Percentiles rank a stretch among this genome's conserved stretches.
Evolutionary conservation across 345 rosid genomes (phyloP).

Genomic region (Eucalyptus rudis): DNA sequence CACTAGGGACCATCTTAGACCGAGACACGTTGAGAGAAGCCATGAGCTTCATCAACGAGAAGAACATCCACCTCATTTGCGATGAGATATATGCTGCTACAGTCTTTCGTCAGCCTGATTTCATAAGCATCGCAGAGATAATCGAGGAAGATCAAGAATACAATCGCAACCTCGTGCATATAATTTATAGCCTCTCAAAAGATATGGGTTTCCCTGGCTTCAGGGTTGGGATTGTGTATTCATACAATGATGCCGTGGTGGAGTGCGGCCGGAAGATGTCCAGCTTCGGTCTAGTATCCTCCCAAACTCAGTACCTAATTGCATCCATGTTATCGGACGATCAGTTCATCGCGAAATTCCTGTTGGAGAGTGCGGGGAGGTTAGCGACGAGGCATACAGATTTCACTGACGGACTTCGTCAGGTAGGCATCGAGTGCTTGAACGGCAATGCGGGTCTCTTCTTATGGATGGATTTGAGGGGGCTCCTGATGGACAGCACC

Average conservation of each 20-base stretch:
- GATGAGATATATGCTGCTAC: slow-evolving; percentile 95
- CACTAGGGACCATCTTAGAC: slow-evolving; percentile 63
- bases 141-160: slow-evolving; percentile 33
- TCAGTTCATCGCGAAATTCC: slow-evolving; percentile 41
- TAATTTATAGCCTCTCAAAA: slow-evolving; percentile 85
- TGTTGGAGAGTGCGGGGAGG: slow-evolving; percentile 34
- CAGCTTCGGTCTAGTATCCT: slow-evolving; percentile 80
- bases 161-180: slow-evolving; percentile 55
- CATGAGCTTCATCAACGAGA: slow-evolving; percentile 57
- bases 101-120: slow-evolving; percentile 44
- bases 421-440: slow-evolving; percentile 52
- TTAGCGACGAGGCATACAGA: slow-evolving; percentile 32
- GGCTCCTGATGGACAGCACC: slow-evolving; percentile 40
- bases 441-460: slow-evolving; percentile 67
- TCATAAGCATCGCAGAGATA: slow-evolving; percentile 61
- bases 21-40: slow-evolving; percentile 38
- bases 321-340: slow-evolving; percentile 70
- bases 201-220: slow-evolving; percentile 96
- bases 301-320: slow-evolving; percentile 80
- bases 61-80: slow-evolving; percentile 70
- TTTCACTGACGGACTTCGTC: slow-evolving; percentile 42
- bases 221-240: slow-evolving; percentile 77
- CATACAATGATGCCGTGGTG: slow-evolving; percentile 76
- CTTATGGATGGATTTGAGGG: slow-evolving; percentile 74
- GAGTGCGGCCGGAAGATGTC: slow-evolving; percentile 78